A percentile compares a stretch with the other conserved stretches of the same genome.
These are phyloP conservation scores for Cytidiella melzeri DNA, from an alignment of 768 basidiomycete species.

Conservation along the genomic window DNA sequence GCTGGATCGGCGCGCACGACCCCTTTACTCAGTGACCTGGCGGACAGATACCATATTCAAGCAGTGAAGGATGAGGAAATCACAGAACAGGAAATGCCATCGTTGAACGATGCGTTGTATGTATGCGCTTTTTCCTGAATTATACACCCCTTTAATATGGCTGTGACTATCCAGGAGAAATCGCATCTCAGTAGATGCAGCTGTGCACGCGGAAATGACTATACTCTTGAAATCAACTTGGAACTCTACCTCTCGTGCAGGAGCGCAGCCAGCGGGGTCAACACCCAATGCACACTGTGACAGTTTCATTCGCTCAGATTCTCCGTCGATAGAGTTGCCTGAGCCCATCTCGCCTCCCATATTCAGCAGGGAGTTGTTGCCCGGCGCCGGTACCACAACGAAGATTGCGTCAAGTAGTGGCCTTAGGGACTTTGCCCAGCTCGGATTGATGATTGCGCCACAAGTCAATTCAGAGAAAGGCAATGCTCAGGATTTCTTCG, in stretches of 20 bases:
- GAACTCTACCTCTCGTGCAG: neutral
- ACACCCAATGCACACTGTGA: neutral
- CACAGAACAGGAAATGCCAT: neutral
- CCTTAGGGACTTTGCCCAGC: neutral
- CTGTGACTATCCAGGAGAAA: neutral
- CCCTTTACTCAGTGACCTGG: neutral
- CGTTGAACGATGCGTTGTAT: neutral
- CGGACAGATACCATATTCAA: neutral
- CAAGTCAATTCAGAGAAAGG: slow-evolving; percentile 8
- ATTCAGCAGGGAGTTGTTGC: neutral
- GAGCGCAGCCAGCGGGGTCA: neutral
- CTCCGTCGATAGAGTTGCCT: neutral
- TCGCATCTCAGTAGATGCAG: slow-evolving; percentile 1
- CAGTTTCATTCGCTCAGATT: neutral
- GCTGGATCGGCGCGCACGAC: too few relatives aligned
- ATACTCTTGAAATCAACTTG: neutral
- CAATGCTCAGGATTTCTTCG: slow-evolving; percentile 29
- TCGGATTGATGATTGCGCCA: neutral
- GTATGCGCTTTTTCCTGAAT: neutral
- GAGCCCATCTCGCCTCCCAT: neutral
- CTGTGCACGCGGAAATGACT: neutral
- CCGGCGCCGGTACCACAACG: too few relatives aligned
- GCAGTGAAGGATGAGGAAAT: neutral
- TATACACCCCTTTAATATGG: neutral
- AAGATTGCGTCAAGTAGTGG: neutral